Evolutionary conservation across 164 flowering plant species (phyloP).

Genomic region (Macadamia integrifolia): DNA sequence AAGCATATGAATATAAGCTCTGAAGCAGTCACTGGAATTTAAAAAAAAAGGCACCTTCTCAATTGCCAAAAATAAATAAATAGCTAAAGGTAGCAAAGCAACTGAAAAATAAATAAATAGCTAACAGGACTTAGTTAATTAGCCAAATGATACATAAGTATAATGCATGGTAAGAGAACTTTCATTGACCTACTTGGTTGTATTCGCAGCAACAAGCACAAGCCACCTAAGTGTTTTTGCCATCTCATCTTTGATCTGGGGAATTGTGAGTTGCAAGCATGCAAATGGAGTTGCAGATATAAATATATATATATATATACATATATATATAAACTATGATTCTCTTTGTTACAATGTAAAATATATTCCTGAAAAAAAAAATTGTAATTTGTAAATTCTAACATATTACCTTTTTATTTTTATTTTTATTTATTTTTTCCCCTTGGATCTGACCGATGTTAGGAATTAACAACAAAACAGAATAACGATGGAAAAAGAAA

Average conservation of each 20-base stretch:
- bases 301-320: neutral
- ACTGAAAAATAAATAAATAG: neutral
- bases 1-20: neutral
- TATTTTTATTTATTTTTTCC: too few species aligned
- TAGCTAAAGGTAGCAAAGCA: neutral
- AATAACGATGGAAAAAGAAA: too few species aligned
- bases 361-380: neutral
- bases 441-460: too few species aligned
- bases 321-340: too few species aligned
- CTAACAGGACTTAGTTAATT: neutral
- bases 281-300: neutral
- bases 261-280: constrained; percentile 44
- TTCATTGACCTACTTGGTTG: constrained; percentile 47
- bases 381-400: too few species aligned
- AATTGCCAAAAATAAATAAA: neutral
- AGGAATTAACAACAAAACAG: too few species aligned
- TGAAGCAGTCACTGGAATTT: neutral
- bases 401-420: too few species aligned
- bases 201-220: constrained; percentile 64
- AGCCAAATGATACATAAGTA: neutral
- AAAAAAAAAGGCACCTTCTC: neutral
- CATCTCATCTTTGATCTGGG: constrained; percentile 67
- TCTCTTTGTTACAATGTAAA: neutral
- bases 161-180: neutral
- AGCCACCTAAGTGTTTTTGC: constrained; percentile 76